Percentiles rank a stretch among this genome's conserved stretches.
Conservation (phyloP, 2,329 filamentous ascomycete species). For the Trichothecium sympodiale region DNA sequence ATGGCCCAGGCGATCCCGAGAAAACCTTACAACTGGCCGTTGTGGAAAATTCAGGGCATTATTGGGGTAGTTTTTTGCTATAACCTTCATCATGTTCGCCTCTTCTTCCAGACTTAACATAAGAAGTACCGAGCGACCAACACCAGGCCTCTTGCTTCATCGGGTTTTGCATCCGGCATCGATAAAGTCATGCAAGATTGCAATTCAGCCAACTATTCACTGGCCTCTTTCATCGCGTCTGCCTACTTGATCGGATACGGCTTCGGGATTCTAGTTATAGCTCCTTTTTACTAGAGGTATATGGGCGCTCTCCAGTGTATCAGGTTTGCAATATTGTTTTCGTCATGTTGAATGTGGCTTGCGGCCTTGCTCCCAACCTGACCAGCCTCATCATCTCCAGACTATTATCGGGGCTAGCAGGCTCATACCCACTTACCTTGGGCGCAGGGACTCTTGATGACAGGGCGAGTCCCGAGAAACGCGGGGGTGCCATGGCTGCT, state of each 20-base stretch:
- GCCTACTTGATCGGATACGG: slow-evolving; percentile 40
- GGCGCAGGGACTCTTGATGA: slow-evolving; percentile 41
- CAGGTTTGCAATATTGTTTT: slow-evolving; percentile 34
- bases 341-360: slow-evolving; percentile 39
- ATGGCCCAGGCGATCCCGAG: slow-evolving; percentile 41
- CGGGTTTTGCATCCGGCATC: no score
- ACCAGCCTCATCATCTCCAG: slow-evolving; percentile 33
- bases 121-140: no score
- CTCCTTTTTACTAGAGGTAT: slow-evolving; percentile 40
- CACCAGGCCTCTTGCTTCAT: neutral
- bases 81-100: slow-evolving; percentile 14
- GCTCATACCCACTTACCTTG: slow-evolving; percentile 31
- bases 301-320: slow-evolving; percentile 31
- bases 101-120: no score
- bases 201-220: slow-evolving; percentile 25
- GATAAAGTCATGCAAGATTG: slow-evolving; percentile 40
- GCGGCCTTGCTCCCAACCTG: slow-evolving; percentile 37
- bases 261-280: slow-evolving; percentile 40
- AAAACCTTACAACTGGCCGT: slow-evolving; percentile 62
- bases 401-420: slow-evolving; percentile 26
- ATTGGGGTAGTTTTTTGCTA: slow-evolving; percentile 19
- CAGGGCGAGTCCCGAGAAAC: slow-evolving; percentile 31
- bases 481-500: slow-evolving; percentile 36
- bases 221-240: slow-evolving; percentile 27
- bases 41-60: slow-evolving; percentile 26